These are phyloP conservation scores for Amylocystis lapponica DNA, from an alignment of 768 basidiomycete species.

Conservation along the genomic window DNA sequence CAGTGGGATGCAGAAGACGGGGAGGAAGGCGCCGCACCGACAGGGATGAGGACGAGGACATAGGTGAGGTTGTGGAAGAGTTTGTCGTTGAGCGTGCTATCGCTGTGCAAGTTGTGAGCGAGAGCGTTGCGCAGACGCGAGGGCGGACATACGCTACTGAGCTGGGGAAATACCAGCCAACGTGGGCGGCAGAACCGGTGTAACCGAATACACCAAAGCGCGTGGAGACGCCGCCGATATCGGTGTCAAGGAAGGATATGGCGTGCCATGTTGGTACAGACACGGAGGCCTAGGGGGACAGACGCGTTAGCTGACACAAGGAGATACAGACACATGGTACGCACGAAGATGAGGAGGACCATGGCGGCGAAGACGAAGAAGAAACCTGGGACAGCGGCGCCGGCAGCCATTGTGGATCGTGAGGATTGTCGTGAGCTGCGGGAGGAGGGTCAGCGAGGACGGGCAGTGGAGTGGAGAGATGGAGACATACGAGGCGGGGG, in stretches of 20 bases:
- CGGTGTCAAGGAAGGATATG: slow-evolving; percentile 62
- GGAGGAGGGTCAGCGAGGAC: neutral
- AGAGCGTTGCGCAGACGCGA: no score
- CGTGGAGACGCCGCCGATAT: slow-evolving; percentile 28
- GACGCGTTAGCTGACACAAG: neutral
- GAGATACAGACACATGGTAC: slow-evolving; percentile 24
- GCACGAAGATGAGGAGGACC: slow-evolving; percentile 63
- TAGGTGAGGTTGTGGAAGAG: slow-evolving; percentile 67
- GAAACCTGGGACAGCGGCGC: slow-evolving; percentile 62
- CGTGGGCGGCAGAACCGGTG: slow-evolving; percentile 44
- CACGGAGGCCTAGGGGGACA: slow-evolving; percentile 49
- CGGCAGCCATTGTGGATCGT: slow-evolving; percentile 38
- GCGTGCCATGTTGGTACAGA: slow-evolving; percentile 69
- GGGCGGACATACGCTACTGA: slow-evolving; percentile 37
- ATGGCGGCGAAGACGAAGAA: slow-evolving; percentile 69
- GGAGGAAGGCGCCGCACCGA: slow-evolving; percentile 41
- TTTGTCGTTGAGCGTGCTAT: slow-evolving; percentile 40
- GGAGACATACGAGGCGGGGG: neutral
- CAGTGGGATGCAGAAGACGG: slow-evolving; percentile 3
- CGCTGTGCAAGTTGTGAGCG: slow-evolving; percentile 27
- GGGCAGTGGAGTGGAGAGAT: neutral
- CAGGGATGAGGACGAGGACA: slow-evolving; percentile 73
- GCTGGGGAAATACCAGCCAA: slow-evolving; percentile 55
- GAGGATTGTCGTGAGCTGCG: slow-evolving; percentile 9
- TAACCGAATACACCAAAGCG: slow-evolving; percentile 77